Evolutionary conservation across 1,284 basidiomycete genomes (phyloP).

Genomic region (Moesziomyces parantarcticus): DNA sequence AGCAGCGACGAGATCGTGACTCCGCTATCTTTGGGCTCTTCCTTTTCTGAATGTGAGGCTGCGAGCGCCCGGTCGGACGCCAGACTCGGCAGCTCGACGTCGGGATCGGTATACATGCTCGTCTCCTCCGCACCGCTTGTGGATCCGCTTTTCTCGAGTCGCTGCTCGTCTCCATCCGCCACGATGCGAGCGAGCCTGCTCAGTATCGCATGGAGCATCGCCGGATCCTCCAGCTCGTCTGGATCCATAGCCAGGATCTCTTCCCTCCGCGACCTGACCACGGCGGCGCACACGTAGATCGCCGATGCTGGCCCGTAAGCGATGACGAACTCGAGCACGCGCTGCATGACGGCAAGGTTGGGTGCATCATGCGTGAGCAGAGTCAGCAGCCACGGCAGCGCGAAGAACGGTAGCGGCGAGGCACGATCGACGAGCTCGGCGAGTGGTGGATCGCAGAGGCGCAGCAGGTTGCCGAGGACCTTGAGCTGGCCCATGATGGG

Average conservation of each 20-base stretch:
- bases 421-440: constrained; percentile 76
- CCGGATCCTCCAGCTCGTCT: constrained; percentile 41
- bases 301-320: constrained; percentile 81
- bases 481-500: constrained; percentile 84
- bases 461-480: constrained; percentile 77
- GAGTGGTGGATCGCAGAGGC: constrained; percentile 78
- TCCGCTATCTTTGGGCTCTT: neutral
- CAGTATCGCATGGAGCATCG: constrained; percentile 50
- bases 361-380: constrained; percentile 89
- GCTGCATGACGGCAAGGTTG: constrained; percentile 75
- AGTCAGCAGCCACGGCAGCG: constrained; percentile 88
- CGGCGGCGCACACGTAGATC: constrained; percentile 82
- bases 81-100: constrained; percentile 40
- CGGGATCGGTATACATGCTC: constrained; percentile 39
- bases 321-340: constrained; percentile 87
- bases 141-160: neutral
- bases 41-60: neutral
- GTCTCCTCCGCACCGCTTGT: neutral
- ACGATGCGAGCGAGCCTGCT: constrained; percentile 25
- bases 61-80: constrained; percentile 28
- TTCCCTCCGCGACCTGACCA: constrained; percentile 65
- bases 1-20: constrained; percentile 24
- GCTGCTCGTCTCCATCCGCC: neutral
- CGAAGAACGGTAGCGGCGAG: constrained; percentile 82
- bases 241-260: constrained; percentile 24